Evolutionary conservation across 2,329 filamentous ascomycete genomes (phyloP), one percentile per base, ranked within the genome.

Genomic region (Fusarium tanahbumbuense): DNA sequence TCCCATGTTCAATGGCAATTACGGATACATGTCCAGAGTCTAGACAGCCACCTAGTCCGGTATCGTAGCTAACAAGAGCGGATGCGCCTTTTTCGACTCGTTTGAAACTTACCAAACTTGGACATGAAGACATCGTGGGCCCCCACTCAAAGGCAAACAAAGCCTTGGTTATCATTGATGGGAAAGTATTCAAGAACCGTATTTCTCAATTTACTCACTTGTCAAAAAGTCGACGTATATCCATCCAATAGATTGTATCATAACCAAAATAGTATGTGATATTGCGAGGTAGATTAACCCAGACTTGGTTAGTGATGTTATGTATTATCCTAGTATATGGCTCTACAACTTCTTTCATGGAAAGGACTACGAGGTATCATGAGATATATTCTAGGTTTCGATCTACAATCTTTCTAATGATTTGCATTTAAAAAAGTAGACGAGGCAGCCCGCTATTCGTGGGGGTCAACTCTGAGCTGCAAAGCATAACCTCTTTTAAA

Each of bases 131-230:
- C 55, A 58, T 49, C n/a, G 30, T 57, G 44, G 32, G 52, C 56
- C 69, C 67, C 72, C 72, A 69, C 67, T 50, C 56, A 54, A 44
- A 62, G 44, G n/a, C 58, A 41, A 63, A 64, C 15, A 59, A 25
- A 34, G 52, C n/a, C 32, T 59, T 45, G 16, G 16, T 49, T 25
- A 11, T 37, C 46, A 62, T 25, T n/a, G 15, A 32, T 41, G 20
- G 20, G 27, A 18, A 32, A 16, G 22, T 37, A 27, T 27, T 27
- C 10, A 25, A 5, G 27, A 20, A n/a, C 11, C 18, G 12, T 40
- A 40, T 27, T 50, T 12, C 8, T 9, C 12, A 30, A 9, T 18
- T 18, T 11, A 37, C 28, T 41, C 48, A 16, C 16, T 52, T 27
- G 4, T 40, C 18, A 20, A 27, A 13, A 25, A 41, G 34, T 27